Evolutionary conservation across 2,329 filamentous ascomycete species (phyloP).

Genomic region (Exserohilum turcica): DNA sequence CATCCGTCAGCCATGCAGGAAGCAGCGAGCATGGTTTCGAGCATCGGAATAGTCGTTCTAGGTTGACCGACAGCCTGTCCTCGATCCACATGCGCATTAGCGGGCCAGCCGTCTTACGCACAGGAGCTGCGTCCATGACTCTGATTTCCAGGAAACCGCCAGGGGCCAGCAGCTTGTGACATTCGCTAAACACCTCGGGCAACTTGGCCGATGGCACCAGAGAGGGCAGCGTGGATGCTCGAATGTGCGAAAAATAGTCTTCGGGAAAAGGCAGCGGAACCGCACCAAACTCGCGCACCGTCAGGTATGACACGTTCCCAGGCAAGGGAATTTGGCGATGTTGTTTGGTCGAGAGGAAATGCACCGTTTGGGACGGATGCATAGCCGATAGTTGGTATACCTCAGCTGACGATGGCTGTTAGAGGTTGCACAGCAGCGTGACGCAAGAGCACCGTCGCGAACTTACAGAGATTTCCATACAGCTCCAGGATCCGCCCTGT

Average conservation of each 20-base stretch:
- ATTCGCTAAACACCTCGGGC: conserved; percentile 60
- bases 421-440: conserved; percentile 31
- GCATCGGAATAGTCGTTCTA: conserved; percentile 65
- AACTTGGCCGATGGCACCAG: conserved; percentile 63
- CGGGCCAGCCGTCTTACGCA: conserved; percentile 61
- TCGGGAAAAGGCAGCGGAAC: conserved; percentile 58
- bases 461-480: conserved; percentile 49
- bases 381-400: conserved; percentile 54
- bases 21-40: conserved; percentile 64
- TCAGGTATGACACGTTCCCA: conserved; percentile 37
- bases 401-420: conserved; percentile 45
- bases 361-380: conserved; percentile 45
- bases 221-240: conserved; percentile 59
- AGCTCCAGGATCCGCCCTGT: conserved; percentile 47
- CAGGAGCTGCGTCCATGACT: conserved; percentile 67
- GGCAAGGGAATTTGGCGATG: conserved; percentile 43
- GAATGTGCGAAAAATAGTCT: conserved; percentile 45
- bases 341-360: conserved; percentile 44
- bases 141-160: conserved; percentile 64
- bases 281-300: conserved; percentile 41
- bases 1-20: conserved; percentile 63
- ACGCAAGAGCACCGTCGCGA: conserved; percentile 17
- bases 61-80: conserved; percentile 62
- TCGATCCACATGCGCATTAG: conserved; percentile 66
- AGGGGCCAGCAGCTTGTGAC: conserved; percentile 61